These are phyloP conservation scores for Fusarium secorum DNA, from an alignment of 2,329 filamentous ascomycete genomes.

Conservation along the genomic window DNA sequence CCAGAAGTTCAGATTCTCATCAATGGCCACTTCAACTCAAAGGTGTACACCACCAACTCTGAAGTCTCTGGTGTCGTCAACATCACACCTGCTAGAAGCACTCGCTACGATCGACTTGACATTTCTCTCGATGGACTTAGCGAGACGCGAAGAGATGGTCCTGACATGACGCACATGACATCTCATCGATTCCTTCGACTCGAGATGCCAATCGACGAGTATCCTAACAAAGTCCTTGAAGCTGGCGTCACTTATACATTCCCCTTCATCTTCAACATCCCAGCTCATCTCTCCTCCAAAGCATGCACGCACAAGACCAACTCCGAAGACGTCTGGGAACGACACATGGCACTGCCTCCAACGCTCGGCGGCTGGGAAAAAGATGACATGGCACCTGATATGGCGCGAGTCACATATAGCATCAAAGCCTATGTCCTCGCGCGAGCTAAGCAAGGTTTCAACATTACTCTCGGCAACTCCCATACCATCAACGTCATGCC, in stretches of 20 bases:
- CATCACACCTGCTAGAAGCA: conserved; percentile 21
- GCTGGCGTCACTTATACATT: conserved; percentile 29
- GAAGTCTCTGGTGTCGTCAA: conserved; percentile 34
- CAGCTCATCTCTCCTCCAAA: conserved; percentile 31
- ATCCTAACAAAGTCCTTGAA: conserved; percentile 22
- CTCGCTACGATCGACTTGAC: conserved; percentile 25
- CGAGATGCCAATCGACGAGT: conserved; percentile 34
- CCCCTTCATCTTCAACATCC: conserved; percentile 37
- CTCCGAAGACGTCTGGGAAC: conserved; percentile 17
- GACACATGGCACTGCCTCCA: conserved; percentile 31
- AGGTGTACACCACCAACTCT: conserved; percentile 38
- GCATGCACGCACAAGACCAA: conserved; percentile 24
- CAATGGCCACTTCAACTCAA: conserved; percentile 37
- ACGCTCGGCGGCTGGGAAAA: conserved; percentile 34
- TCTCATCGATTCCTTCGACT: conserved; percentile 35
- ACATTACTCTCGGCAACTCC: conserved; percentile 9
- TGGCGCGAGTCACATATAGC: conserved; percentile 30
- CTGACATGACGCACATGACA: conserved; percentile 30
- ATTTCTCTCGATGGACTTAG: conserved; percentile 30
- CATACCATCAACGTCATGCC: conserved; percentile 34
- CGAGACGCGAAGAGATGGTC: conserved; percentile 32
- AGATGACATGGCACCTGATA: conserved; percentile 29
- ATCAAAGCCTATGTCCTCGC: conserved; percentile 20
- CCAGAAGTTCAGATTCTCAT: conserved; percentile 20
- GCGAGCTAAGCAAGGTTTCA: neutral